phyloP scores from a whole-genome alignment of 345 rosid species.

The Citropsis articulata region DNA sequence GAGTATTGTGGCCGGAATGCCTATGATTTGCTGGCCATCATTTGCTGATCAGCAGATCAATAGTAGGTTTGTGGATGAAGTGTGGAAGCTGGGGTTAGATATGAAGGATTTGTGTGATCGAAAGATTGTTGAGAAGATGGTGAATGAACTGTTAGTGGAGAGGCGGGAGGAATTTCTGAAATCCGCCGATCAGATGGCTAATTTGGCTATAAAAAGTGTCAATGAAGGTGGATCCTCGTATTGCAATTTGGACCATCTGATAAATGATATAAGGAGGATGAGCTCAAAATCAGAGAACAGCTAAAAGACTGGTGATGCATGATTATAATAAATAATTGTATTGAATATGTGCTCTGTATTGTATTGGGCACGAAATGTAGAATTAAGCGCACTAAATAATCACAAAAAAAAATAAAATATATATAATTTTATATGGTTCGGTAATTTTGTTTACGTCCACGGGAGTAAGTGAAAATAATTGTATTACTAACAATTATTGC shows the following conservation, averaged over 20 bases:
- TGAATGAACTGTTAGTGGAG: slow-evolving; percentile 41
- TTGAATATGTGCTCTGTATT: too few species aligned
- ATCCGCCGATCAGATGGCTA: slow-evolving; percentile 24
- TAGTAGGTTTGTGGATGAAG: slow-evolving; percentile 36
- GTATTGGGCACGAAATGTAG: too few species aligned
- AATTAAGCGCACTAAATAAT: too few species aligned
- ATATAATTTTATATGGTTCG: too few species aligned
- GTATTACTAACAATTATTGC: too few species aligned
- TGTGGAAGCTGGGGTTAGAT: slow-evolving; percentile 45
- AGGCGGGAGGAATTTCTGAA: slow-evolving; percentile 29
- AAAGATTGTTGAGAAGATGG: slow-evolving; percentile 38
- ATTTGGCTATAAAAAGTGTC: slow-evolving; percentile 23
- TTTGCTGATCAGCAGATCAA: slow-evolving; percentile 42
- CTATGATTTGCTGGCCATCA: slow-evolving; percentile 51
- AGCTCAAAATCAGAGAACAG: neutral
- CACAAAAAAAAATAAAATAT: rapidly evolving
- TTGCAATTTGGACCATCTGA: slow-evolving; percentile 26
- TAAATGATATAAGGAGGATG: slow-evolving; percentile 28
- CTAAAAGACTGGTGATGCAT: neutral
- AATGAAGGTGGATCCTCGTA: slow-evolving; percentile 41
- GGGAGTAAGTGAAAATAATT: rapidly evolving
- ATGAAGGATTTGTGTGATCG: slow-evolving; percentile 49
- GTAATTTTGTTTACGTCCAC: rapidly evolving
- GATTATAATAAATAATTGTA: too few species aligned
- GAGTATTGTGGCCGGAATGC: slow-evolving; percentile 34